These are phyloP conservation scores for Talaromyces sp. DNA, from an alignment of 2,329 filamentous ascomycete species.

Conservation along the genomic window DNA sequence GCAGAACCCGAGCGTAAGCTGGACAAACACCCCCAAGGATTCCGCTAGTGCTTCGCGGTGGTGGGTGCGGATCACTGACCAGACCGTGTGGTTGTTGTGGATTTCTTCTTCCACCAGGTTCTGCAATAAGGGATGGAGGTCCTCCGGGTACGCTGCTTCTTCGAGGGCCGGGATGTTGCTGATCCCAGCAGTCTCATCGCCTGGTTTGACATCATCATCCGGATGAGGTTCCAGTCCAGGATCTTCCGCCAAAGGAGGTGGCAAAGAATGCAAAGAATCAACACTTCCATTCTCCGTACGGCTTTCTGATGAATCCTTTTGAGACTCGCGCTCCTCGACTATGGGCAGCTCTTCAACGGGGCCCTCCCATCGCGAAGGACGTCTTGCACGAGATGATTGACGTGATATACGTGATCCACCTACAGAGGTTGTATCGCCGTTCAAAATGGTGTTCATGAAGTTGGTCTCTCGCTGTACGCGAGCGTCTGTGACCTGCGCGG, in stretches of 20 bases:
- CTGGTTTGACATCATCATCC: conserved; percentile 13
- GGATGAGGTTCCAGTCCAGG: conserved; percentile 17
- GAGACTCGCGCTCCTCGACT: conserved; percentile 26
- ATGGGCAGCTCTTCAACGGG: conserved; percentile 23
- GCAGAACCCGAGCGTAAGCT: conserved; percentile 49
- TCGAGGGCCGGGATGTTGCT: conserved; percentile 25
- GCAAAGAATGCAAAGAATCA: conserved; percentile 25
- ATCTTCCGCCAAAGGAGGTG: conserved; percentile 22
- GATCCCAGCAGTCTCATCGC: conserved; percentile 17
- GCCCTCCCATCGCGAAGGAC: conserved; percentile 23
- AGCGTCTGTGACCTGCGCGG: conserved; percentile 46
- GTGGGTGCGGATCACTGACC: conserved; percentile 51
- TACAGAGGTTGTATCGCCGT: conserved; percentile 25
- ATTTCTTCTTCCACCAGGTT: conserved; percentile 47
- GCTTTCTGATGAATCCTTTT: conserved; percentile 9
- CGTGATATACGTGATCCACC: conserved; percentile 23
- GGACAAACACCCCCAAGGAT: conserved; percentile 46
- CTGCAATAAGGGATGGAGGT: conserved; percentile 46
- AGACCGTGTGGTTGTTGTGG: conserved; percentile 48
- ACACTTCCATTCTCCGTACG: conserved; percentile 20
- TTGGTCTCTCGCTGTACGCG: conserved; percentile 41
- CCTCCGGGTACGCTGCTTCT: conserved; percentile 38
- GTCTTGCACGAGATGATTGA: conserved; percentile 23
- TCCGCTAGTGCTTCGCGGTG: conserved; percentile 55
- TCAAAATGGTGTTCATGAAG: conserved; percentile 36